Evolutionary conservation across 257 asterid species (phyloP), one percentile per base, ranked within the genome.

Genomic region (Solanum lignicaule): DNA sequence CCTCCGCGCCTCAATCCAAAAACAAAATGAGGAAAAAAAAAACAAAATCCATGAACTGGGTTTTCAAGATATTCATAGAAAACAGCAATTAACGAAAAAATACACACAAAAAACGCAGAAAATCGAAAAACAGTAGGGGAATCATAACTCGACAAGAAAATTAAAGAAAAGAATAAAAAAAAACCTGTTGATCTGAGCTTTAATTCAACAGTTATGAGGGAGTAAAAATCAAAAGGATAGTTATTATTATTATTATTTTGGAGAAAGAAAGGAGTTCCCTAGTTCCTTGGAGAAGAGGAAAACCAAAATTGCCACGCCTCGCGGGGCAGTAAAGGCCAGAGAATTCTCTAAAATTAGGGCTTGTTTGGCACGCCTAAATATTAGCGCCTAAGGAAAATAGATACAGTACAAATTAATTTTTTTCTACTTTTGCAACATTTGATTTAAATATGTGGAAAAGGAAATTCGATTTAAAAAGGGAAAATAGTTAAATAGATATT

Each of bases 281-380:
- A 74, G 86, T 88, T 91, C 60, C 91, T 92, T 83, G 96, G 95
- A 85, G 92, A 88, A 83, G 84, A 87, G 89, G 90, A 91, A 89
- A 75, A 71, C 41, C 25, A 33, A 65, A 27, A 38, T n/a, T 2
- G 86, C 62, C 38, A 27, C 85, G 25, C 85, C 65, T 27, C 13
- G 35, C 36, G n/a, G 62, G 38, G 3, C 38, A 7, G n/a, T 38
- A 13, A 48, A 60, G n/a, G 65, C 69, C 33, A 27, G 35, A 71
- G 91, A 90, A 89, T 74, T 74, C 85, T 89, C 92, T 87, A 87
- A 87, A 92, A 35, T 88, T 91, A 88, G 91, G 93, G 90, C 91
- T 58, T 84, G 75, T 60, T 85, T 86, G 88, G 74, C 85, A 9
- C 68, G 68, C 69, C 86, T 18, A 58, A 58, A 58, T 58, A 58